Evolutionary conservation across 768 basidiomycete genomes (phyloP), one percentile per base, ranked within the genome.

Genomic region (Filobasidium floriforme): DNA sequence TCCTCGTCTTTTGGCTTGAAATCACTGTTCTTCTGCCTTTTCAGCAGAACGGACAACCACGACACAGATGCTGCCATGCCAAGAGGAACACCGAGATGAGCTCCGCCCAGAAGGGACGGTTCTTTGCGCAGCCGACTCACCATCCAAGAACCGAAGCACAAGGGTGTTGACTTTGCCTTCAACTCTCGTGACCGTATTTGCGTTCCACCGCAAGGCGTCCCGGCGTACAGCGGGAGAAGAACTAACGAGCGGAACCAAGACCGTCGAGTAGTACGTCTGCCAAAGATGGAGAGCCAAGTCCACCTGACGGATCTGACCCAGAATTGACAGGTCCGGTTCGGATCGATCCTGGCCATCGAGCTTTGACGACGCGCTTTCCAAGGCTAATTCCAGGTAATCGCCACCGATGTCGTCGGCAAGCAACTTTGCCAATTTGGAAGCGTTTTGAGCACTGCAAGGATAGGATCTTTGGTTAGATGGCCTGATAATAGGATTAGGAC

Each of bases 1-100:
- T 98, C 94, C 73, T 99, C 96, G 71, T 97, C 92, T 43, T 88
- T 85, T 12, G 96, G 96, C 78, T 94, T 96, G 81, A 96, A 99
- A 76, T 99, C 96, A 60, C 86, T 89, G 73, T 88, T 89, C 81
- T 97, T 97, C 77, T 99, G 96, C 77, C 92, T 93, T 9, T 85
- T 83, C 43, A 99, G 85, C 68, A 89, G 87, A 2, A 82, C 68
- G 1, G 85, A 82, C 7, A 97, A 80, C 87, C 89, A 93, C 22
- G 84, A 77, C 63, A 68, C 41, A 1, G 57, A 92, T 77, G 66
- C 91, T 84, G 0, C 82, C 90, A 92, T 68, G 0, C 68, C 41
- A 37, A 28, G 41, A 37, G 32, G 46, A 46, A 22, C 11, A n/a
- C 1, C 26, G 15, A 32, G 15, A 24, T 57, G 22, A 32, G 26